Evolutionary conservation across 23 red algal species (phyloP).

Genomic region (Gracilaria vermiculophylla): DNA sequence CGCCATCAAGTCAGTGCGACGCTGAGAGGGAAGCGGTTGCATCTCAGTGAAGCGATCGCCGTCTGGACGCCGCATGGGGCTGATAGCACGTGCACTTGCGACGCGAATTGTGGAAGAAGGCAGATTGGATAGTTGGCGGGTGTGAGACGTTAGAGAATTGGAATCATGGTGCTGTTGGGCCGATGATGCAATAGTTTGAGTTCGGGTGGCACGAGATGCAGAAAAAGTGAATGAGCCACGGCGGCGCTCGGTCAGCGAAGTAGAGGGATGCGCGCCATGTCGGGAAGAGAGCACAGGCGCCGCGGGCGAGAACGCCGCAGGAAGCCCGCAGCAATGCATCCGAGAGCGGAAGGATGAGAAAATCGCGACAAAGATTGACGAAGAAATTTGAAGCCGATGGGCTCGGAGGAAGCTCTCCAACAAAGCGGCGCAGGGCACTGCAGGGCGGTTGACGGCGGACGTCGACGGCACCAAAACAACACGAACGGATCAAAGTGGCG

Average conservation of each 20-base stretch:
- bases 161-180: neutral
- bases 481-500: neutral
- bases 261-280: neutral
- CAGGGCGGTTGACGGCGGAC: neutral
- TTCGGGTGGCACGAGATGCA: neutral
- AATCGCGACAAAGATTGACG: neutral
- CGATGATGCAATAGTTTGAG: neutral
- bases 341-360: neutral
- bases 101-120: constrained; percentile 24
- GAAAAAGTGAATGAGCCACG: neutral
- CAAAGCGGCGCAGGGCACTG: neutral
- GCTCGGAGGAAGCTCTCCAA: too few species aligned
- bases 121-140: neutral
- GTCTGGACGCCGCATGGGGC: constrained; percentile 42
- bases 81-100: constrained; percentile 64
- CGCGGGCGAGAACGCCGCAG: neutral
- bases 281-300: neutral
- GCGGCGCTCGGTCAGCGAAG: neutral
- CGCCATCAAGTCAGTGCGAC: constrained; percentile 71
- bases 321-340: neutral
- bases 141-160: neutral
- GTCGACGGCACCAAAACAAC: neutral
- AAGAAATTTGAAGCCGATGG: too few species aligned
- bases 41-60: constrained; percentile 40
- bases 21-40: constrained; percentile 48